Percentiles rank a stretch among this genome's conserved stretches.
These are phyloP conservation scores for Physaria fendleri DNA, from an alignment of 345 rosid genomes.

Conservation along the genomic window DNA sequence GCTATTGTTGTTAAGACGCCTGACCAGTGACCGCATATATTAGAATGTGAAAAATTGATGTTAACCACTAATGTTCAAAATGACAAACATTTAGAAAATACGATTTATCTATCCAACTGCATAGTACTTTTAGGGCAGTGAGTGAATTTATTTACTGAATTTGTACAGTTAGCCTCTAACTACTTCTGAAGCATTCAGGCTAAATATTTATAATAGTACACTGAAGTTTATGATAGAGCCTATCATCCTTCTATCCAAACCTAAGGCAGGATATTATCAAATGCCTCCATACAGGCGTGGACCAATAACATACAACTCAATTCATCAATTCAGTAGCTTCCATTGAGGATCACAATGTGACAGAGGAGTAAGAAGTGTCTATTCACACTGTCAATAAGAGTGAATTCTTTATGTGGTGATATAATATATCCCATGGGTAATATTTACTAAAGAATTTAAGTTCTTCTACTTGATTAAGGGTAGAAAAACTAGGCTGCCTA, in stretches of 20 bases:
- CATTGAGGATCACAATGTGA: not conserved
- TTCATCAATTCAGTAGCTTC: not conserved
- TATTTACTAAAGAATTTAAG: not conserved
- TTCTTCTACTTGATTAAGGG: not conserved
- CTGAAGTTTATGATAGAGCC: not conserved
- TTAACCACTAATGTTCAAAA: not conserved
- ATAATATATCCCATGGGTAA: not conserved
- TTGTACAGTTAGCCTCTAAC: not conserved
- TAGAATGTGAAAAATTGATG: not conserved
- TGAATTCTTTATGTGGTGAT: not conserved
- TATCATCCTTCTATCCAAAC: not conserved
- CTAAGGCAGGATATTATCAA: not conserved
- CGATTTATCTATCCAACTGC: not conserved
- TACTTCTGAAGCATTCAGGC: not conserved
- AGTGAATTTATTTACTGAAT: not conserved
- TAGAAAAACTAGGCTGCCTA: not conserved
- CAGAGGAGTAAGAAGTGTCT: not conserved
- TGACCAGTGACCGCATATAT: conserved; percentile 35
- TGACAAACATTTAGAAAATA: not conserved
- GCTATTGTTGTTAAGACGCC: conserved; percentile 78
- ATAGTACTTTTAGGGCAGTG: not conserved
- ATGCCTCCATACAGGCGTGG: not conserved
- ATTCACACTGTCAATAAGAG: not conserved
- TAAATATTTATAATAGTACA: not conserved
- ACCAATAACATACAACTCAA: not conserved